Percentiles rank a stretch among this genome's conserved stretches.
Conservation (phyloP, 139 green algal genomes). For the Haematococcus sp. region DNA sequence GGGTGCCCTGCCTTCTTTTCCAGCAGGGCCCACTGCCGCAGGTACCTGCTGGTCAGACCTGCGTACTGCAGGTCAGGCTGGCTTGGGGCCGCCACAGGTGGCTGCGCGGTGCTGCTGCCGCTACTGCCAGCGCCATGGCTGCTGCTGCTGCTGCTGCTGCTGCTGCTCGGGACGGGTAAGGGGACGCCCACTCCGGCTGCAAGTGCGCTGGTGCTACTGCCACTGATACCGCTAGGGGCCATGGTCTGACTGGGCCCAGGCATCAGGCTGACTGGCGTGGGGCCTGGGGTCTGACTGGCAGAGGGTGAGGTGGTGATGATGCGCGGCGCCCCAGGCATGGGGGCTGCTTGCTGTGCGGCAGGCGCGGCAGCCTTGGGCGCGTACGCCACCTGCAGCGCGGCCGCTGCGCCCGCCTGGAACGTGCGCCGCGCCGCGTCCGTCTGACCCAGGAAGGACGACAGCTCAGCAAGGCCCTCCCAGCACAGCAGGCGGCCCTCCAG, state of each 20-base stretch:
- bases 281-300: neutral
- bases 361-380: too few species aligned
- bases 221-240: too few species aligned
- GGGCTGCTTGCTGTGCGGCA: neutral
- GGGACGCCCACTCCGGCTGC: too few species aligned
- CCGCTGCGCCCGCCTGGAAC: constrained; percentile 26
- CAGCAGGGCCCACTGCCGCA: constrained; percentile 61
- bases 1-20: constrained; percentile 64
- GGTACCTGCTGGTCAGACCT: constrained; percentile 35
- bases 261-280: too few species aligned
- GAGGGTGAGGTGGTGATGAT: neutral
- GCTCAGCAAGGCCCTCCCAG: constrained; percentile 57
- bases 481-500: constrained; percentile 43
- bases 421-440: constrained; percentile 27
- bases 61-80: neutral
- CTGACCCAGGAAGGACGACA: constrained; percentile 52
- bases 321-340: neutral
- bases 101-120: neutral
- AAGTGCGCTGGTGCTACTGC: too few species aligned
- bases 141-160: constrained; percentile 4
- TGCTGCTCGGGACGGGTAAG: constrained; percentile 1
- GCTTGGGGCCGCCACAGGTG: neutral
- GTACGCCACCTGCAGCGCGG: too few species aligned
- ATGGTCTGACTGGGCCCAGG: too few species aligned
- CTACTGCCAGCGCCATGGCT: neutral